These are phyloP conservation scores for Arxiozyma telluris DNA, from an alignment of 1,139 yeast species.

Conservation along the genomic window DNA sequence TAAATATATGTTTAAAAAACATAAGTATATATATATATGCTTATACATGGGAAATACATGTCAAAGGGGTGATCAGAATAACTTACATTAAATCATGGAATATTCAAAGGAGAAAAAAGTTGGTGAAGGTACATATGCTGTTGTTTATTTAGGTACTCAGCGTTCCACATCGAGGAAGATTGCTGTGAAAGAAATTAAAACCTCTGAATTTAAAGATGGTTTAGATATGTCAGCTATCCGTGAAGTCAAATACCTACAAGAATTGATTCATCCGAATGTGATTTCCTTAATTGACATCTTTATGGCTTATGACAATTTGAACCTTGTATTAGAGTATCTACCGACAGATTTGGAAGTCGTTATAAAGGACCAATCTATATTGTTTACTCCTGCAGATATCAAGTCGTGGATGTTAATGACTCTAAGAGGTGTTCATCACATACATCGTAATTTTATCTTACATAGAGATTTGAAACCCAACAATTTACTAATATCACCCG, in stretches of 20 bases:
- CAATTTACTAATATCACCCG: slow-evolving; percentile 72
- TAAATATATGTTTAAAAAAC: too few relatives aligned
- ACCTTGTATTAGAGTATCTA: slow-evolving; percentile 79
- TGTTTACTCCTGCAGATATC: slow-evolving; percentile 80
- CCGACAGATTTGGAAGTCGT: slow-evolving; percentile 89
- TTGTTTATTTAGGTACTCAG: slow-evolving; percentile 71
- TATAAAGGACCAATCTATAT: slow-evolving; percentile 67
- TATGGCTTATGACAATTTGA: slow-evolving; percentile 60
- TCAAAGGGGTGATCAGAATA: not conserved
- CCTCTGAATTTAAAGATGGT: slow-evolving; percentile 92
- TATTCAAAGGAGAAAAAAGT: slow-evolving; percentile 60
- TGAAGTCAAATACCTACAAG: slow-evolving; percentile 90
- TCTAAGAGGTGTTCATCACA: slow-evolving; percentile 85
- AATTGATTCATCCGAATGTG: slow-evolving; percentile 70
- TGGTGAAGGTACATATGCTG: slow-evolving; percentile 99
- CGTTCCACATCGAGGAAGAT: slow-evolving; percentile 49
- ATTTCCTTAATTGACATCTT: slow-evolving; percentile 85
- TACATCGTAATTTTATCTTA: slow-evolving; percentile 81
- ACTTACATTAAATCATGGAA: slow-evolving; percentile 9
- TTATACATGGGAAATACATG: not conserved
- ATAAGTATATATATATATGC: too few relatives aligned
- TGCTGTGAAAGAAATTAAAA: slow-evolving; percentile 93
- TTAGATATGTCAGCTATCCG: slow-evolving; percentile 95
- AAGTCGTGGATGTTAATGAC: slow-evolving; percentile 95
- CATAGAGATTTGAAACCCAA: slow-evolving; percentile 88